Percentiles rank a stretch among this genome's conserved stretches.
Evolutionary conservation across 2,329 filamentous ascomycete genomes (phyloP).

Genomic region (Scorias spongiosa): DNA sequence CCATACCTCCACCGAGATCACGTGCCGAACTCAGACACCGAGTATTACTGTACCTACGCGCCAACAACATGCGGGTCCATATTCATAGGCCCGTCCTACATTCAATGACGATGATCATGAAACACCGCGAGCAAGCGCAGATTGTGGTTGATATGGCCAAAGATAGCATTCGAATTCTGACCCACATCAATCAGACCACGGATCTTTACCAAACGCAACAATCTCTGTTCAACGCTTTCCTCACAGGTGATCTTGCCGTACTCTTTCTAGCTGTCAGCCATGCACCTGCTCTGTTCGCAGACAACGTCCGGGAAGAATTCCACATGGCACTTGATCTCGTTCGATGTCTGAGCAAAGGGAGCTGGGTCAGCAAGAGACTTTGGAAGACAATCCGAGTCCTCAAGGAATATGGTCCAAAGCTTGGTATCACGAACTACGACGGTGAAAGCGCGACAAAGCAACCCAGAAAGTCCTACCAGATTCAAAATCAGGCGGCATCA

Average conservation of each 20-base stretch:
- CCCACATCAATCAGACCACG: conserved; percentile 54
- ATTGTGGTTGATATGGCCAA: conserved; percentile 61
- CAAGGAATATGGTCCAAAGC: conserved; percentile 54
- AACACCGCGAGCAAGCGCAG: conserved; percentile 58
- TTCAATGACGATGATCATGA: conserved; percentile 66
- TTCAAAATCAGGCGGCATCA: background rate
- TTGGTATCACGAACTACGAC: conserved; percentile 40
- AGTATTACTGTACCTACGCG: conserved; percentile 69
- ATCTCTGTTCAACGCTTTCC: conserved; percentile 67
- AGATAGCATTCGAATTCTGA: conserved; percentile 58
- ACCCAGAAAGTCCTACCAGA: background rate
- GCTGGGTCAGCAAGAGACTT: conserved; percentile 55
- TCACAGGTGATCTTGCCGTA: conserved; percentile 59
- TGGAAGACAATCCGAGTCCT: conserved; percentile 59
- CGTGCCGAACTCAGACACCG: conserved; percentile 59
- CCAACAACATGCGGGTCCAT: conserved; percentile 81
- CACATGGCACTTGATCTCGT: conserved; percentile 64
- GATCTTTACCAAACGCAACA: conserved; percentile 58
- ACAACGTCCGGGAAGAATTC: conserved; percentile 57
- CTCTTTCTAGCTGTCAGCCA: conserved; percentile 65
- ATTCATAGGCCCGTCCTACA: conserved; percentile 81
- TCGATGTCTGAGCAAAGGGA: conserved; percentile 55
- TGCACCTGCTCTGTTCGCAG: conserved; percentile 55
- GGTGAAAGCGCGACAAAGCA: conserved; percentile 2
- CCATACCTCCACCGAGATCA: conserved; percentile 29